phyloP scores from a whole-genome alignment of 129 eudicot genomes.

The Scalesia atractyloides region DNA sequence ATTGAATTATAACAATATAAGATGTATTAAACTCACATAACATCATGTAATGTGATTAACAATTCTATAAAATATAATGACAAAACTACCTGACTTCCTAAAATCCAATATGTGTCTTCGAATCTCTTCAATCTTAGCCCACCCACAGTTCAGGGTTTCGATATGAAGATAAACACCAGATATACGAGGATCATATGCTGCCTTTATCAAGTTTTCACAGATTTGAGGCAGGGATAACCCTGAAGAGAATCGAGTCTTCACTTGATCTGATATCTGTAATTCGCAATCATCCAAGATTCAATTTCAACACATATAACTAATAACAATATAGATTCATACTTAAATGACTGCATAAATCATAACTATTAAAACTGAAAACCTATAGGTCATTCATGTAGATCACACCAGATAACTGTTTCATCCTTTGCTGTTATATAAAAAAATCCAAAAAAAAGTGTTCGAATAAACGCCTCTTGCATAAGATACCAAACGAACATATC shows the following conservation, averaged over 20 bases:
- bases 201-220: slow-evolving; percentile 81
- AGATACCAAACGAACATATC: not conserved
- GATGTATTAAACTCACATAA: not conserved
- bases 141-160: slow-evolving; percentile 79
- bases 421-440: not conserved
- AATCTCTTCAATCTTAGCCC: slow-evolving; percentile 92
- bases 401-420: not conserved
- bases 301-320: slow-evolving; percentile 1
- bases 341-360: not conserved
- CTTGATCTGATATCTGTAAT: slow-evolving; percentile 77
- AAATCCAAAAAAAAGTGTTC: not conserved
- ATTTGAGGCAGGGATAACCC: slow-evolving; percentile 84
- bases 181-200: slow-evolving; percentile 95
- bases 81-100: slow-evolving; percentile 72
- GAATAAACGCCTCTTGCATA: not conserved
- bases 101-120: slow-evolving; percentile 83
- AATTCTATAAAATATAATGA: not conserved
- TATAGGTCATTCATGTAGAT: not conserved
- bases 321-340: not conserved
- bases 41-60: not conserved
- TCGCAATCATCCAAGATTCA: slow-evolving; percentile 1
- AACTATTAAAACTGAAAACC: not conserved
- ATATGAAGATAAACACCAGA: slow-evolving; percentile 87
- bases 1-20: not conserved
- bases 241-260: slow-evolving; percentile 70